Evolutionary conservation across 2,329 filamentous ascomycete species (phyloP), one percentile per base, ranked within the genome.

Genomic region (Colletotrichum orbiculare): DNA sequence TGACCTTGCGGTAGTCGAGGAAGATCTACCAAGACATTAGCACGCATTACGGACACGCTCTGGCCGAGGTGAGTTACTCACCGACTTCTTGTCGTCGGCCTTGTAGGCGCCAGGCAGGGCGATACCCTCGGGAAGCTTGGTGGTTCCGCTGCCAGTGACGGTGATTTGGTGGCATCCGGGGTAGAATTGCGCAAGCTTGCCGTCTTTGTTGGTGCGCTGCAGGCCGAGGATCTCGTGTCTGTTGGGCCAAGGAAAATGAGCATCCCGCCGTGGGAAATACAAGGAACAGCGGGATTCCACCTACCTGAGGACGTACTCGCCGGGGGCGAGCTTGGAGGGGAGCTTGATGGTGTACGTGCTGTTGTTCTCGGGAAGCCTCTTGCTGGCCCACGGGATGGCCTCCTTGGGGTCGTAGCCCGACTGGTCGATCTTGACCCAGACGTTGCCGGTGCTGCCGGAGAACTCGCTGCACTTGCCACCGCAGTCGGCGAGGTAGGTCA

Each of bases 151-250:
- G 11, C 84, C 83, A 0, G 81, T 82, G 33, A 87, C 81, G 70
- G 85, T 77, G 33, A 87, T 78, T 73, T 87, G 85, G 72, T 86
- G 84, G 75, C 85, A 87, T 10, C 83, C 83, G 0, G 85, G 85
- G 69, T 87, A 87, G 72, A 86, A 82, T 69, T 87, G 85, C 1
- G 82, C 84, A 8, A 69, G 25, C 15, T 67, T 52, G n/a, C 85
- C 85, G 2, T 83, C 83, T 68, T 85, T 84, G 12, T 72, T 48
- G n/a, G 77, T 78, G 3, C 81, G 68, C 73, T 87, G 84, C 54
- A 87, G 78, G 6, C 84, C 85, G 65, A 86, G 82, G 70, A 85
- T 81, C 72, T 87, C 85, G 69, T 87, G 85, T 57, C 60, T 63
- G 46, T 34, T 2, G 8, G 12, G 3, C 13, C 1, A 17, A 15